Conservation (phyloP, 345 rosid genomes). For the Moricandia arvensis region DNA sequence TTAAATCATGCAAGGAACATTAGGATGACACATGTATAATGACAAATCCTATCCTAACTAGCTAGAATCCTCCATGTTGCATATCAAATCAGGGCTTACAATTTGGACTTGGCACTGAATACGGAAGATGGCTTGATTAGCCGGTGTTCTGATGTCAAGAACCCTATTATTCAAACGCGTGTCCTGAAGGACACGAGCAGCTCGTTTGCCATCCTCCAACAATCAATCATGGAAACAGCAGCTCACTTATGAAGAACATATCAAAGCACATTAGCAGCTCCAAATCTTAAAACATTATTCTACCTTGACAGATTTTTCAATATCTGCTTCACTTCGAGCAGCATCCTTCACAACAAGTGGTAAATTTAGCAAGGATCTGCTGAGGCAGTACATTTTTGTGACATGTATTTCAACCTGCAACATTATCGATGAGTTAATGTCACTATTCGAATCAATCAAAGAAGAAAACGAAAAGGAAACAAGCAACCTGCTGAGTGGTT, state of each 20-base stretch:
- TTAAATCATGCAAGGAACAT: not conserved
- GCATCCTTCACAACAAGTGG: not conserved
- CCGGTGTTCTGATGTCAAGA: not conserved
- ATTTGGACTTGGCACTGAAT: not conserved
- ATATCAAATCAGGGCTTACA: not conserved
- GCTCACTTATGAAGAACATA: not conserved
- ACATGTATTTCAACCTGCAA: not conserved
- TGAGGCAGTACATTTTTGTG: not conserved
- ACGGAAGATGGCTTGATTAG: not conserved
- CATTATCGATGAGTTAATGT: not conserved
- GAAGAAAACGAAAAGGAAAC: not conserved
- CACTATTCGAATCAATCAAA: not conserved
- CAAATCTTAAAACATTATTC: not conserved
- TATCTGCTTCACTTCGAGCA: not conserved
- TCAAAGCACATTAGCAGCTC: not conserved
- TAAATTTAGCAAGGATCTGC: not conserved
- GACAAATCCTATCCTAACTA: not conserved
- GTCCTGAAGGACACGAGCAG: not conserved
- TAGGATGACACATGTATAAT: not conserved
- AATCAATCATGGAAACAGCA: not conserved
- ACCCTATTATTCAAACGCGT: not conserved
- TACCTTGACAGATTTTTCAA: not conserved
- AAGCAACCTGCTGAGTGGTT: not conserved
- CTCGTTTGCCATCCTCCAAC: not conserved
- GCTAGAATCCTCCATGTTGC: not conserved